Conservation (phyloP, 176 grass and related monocot species). For the Canna indica region DNA sequence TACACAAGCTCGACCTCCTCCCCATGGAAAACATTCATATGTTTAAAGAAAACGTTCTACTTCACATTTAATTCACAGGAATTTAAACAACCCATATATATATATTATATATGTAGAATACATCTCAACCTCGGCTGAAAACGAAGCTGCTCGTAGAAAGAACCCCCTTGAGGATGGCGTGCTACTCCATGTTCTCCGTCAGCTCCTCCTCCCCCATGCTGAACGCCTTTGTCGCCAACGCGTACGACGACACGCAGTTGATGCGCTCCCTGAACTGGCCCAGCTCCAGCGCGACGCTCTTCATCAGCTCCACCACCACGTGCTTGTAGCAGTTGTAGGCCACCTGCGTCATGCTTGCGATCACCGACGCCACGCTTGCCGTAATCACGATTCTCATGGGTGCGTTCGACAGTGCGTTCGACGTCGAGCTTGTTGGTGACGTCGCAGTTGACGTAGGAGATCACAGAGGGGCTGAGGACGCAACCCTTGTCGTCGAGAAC, state of each 20-base stretch:
- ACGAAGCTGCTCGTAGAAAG: too few relatives aligned
- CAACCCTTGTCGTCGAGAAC: too few relatives aligned
- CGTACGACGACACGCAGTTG: constrained; percentile 15
- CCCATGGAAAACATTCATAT: too few relatives aligned
- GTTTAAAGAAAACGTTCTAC: too few relatives aligned
- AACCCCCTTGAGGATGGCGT: constrained; percentile 16
- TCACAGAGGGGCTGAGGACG: too few relatives aligned
- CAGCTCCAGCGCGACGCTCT: constrained; percentile 19
- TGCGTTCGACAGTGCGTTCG: neutral
- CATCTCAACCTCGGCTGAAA: too few relatives aligned
- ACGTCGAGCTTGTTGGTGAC: neutral
- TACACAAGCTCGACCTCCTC: too few relatives aligned
- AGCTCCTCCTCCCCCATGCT: constrained; percentile 6
- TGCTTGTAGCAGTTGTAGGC: constrained; percentile 25
- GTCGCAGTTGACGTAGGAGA: neutral
- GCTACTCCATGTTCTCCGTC: neutral
- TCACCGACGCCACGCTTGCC: neutral
- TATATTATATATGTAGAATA: too few relatives aligned
- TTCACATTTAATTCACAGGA: too few relatives aligned
- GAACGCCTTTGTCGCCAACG: neutral
- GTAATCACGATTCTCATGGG: constrained; percentile 18
- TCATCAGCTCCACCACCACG: constrained; percentile 17
- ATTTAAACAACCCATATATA: too few relatives aligned
- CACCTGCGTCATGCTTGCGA: neutral
- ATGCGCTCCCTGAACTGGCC: constrained; percentile 14